Conservation (phyloP, 352 stramenopile species). For the Globisporangium okanoganense region DNA sequence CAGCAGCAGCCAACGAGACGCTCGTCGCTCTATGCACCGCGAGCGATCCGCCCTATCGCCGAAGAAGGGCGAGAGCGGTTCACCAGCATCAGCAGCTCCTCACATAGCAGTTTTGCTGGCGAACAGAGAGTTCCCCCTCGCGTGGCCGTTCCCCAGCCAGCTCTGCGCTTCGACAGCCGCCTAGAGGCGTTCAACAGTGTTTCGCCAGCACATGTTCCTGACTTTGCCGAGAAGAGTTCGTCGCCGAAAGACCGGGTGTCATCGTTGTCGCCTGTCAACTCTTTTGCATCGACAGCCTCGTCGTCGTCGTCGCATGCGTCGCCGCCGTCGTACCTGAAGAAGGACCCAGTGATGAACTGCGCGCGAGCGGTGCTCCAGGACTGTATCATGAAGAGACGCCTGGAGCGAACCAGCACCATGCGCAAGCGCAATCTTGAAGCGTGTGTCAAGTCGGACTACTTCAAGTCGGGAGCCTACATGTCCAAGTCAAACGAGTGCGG, state of each 20-base stretch:
- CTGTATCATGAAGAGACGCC: slow-evolving; percentile 57
- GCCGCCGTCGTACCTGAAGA: slow-evolving; percentile 32
- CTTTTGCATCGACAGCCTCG: slow-evolving; percentile 36
- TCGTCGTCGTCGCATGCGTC: slow-evolving; percentile 33
- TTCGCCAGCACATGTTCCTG: not conserved
- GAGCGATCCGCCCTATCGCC: slow-evolving; percentile 9
- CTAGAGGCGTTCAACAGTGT: not conserved
- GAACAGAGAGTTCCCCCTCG: not conserved
- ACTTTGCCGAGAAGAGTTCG: not conserved
- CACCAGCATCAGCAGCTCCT: slow-evolving; percentile 1
- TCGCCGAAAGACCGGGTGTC: slow-evolving; percentile 16
- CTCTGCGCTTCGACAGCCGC: slow-evolving; percentile 10
- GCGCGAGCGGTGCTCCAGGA: slow-evolving; percentile 65
- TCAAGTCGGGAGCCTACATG: slow-evolving; percentile 27
- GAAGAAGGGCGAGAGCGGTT: slow-evolving; percentile 9
- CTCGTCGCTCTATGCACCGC: slow-evolving; percentile 15
- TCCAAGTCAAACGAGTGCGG: slow-evolving; percentile 42
- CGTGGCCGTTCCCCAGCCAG: not conserved
- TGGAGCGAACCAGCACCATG: slow-evolving; percentile 49
- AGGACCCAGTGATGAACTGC: slow-evolving; percentile 57
- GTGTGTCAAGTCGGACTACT: slow-evolving; percentile 28
- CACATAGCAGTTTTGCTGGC: not conserved
- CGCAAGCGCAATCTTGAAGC: slow-evolving; percentile 69
- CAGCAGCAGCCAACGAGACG: not conserved
- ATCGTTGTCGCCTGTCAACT: slow-evolving; percentile 21